Conservation (phyloP, 108 stramenopile genomes). For the Nitzschia inconspicua region DNA sequence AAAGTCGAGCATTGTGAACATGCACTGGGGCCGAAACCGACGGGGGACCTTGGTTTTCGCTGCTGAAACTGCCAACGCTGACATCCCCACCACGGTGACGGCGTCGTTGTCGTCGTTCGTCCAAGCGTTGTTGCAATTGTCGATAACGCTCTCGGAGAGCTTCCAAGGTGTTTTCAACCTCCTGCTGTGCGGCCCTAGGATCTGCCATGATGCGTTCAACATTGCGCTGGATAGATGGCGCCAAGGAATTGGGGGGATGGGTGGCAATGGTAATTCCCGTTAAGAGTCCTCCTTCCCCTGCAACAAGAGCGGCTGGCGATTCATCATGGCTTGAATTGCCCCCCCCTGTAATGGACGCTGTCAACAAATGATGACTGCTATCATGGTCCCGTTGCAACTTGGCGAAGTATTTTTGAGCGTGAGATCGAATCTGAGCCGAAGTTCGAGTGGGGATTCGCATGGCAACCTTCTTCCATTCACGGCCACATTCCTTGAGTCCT, state of each 20-base stretch:
- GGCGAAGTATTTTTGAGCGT: conserved; percentile 98
- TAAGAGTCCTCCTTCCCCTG: background rate
- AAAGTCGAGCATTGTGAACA: background rate
- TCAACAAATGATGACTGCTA: background rate
- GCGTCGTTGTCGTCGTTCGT: conserved; percentile 7
- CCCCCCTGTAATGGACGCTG: conserved; percentile 1
- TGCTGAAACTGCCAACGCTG: no score
- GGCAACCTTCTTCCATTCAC: conserved; percentile 91
- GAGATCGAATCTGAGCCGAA: conserved; percentile 94
- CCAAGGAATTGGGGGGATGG: background rate
- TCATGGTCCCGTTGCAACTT: conserved; percentile 60
- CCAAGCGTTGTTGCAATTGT: conserved; percentile 50
- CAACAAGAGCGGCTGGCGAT: background rate
- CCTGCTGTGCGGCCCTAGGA: conserved; percentile 52
- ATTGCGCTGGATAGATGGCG: conserved; percentile 30
- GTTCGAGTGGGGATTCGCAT: conserved; percentile 86
- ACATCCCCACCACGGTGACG: background rate
- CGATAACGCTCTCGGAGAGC: conserved; percentile 52
- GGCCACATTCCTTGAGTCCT: conserved; percentile 80
- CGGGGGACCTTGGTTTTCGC: background rate
- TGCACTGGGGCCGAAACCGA: background rate
- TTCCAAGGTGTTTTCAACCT: conserved; percentile 57
- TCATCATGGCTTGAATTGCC: background rate
- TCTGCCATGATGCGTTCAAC: conserved; percentile 55
- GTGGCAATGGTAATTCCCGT: background rate